phyloP scores from a whole-genome alignment of 2,329 filamentous ascomycete species.

The Amauroascus verrucosus region DNA sequence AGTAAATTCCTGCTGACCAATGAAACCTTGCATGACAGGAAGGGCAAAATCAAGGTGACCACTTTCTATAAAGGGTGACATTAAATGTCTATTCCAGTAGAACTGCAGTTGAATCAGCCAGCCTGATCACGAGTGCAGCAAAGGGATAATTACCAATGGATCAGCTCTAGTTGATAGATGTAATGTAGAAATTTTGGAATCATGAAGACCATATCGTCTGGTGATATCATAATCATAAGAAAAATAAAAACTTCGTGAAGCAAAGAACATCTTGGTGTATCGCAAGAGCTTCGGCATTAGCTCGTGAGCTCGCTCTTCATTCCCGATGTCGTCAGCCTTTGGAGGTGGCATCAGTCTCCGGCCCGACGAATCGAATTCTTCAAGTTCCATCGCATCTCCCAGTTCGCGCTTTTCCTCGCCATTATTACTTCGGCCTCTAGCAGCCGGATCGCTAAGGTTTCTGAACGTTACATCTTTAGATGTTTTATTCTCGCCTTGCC shows the following conservation, averaged over 20 bases:
- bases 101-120: slow-evolving; percentile 39
- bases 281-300: slow-evolving; percentile 75
- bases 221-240: slow-evolving; percentile 93
- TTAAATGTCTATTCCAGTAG: slow-evolving; percentile 82
- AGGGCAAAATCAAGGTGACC: slow-evolving; percentile 61
- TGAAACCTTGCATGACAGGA: slow-evolving; percentile 86
- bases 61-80: slow-evolving; percentile 62
- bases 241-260: slow-evolving; percentile 82
- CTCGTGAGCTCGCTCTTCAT: slow-evolving; percentile 38
- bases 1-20: slow-evolving; percentile 74
- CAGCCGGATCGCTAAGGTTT: slow-evolving; percentile 12
- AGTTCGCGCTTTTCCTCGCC: not conserved
- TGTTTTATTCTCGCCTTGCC: slow-evolving; percentile 42
- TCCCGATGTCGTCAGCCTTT: slow-evolving; percentile 5
- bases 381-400: slow-evolving; percentile 15
- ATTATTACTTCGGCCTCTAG: slow-evolving; percentile 3
- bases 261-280: slow-evolving; percentile 75
- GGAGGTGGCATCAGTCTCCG: slow-evolving; percentile 3
- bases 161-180: slow-evolving; percentile 66
- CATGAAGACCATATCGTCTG: slow-evolving; percentile 44
- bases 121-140: not conserved
- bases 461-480: slow-evolving; percentile 2
- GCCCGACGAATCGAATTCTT: slow-evolving; percentile 14
- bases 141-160: slow-evolving; percentile 42
- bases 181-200: slow-evolving; percentile 35